phyloP scores from a whole-genome alignment of 202 grass and related monocot species.

The Alloteropsis angusta region DNA sequence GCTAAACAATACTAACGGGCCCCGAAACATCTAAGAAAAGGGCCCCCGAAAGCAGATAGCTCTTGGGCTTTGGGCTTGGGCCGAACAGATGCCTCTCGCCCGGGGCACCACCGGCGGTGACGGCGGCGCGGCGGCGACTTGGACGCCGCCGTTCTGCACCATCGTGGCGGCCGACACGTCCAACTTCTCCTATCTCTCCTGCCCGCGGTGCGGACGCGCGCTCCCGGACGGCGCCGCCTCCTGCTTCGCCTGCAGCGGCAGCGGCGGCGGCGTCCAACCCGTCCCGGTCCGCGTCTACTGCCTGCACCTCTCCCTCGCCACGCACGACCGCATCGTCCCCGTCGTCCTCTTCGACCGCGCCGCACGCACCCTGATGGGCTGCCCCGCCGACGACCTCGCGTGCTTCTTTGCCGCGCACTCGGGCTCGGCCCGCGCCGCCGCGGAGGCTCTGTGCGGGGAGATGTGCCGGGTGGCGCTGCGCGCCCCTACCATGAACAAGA shows the following conservation, averaged over 20 bases:
- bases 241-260: constrained; percentile 36
- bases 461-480: constrained; percentile 54
- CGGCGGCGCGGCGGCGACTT: constrained; percentile 19
- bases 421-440: constrained; percentile 28
- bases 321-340: constrained; percentile 45
- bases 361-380: constrained; percentile 46
- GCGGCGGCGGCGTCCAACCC: background rate
- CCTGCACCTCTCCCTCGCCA: constrained; percentile 59
- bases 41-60: background rate
- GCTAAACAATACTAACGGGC: background rate
- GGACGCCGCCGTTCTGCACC: constrained; percentile 63
- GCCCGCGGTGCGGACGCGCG: constrained; percentile 35
- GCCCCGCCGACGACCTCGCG: constrained; percentile 40
- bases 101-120: background rate
- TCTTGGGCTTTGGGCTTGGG: constrained; percentile 6
- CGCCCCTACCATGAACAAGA: constrained; percentile 17
- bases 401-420: constrained; percentile 33
- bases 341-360: constrained; percentile 65
- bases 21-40: background rate
- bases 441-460: constrained; percentile 45
- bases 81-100: constrained; percentile 4
- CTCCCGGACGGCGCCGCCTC: constrained; percentile 6
- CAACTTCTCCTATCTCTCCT: constrained; percentile 52
- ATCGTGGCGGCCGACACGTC: constrained; percentile 46
- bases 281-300: constrained; percentile 42